These are phyloP conservation scores for Adiantum capillusveneris DNA, from an alignment of 75 land plant species.

Conservation along the genomic window DNA sequence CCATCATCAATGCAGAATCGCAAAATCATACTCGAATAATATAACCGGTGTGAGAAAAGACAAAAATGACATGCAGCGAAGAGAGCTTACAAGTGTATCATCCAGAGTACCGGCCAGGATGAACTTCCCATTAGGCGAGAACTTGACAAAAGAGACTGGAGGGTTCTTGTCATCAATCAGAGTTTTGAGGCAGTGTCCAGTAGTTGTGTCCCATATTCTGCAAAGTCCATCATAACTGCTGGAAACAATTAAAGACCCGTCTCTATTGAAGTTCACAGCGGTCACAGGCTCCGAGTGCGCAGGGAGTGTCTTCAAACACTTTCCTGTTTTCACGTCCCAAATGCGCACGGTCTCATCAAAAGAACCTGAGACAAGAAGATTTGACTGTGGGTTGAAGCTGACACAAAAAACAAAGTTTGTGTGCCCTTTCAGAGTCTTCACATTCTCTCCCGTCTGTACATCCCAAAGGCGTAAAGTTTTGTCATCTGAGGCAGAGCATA, in stretches of 20 bases:
- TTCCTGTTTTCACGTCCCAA: slow-evolving; percentile 91
- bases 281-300: slow-evolving; percentile 94
- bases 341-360: slow-evolving; percentile 85
- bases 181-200: slow-evolving; percentile 81
- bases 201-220: slow-evolving; percentile 78
- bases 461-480: slow-evolving; percentile 81
- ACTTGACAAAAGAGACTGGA: slow-evolving; percentile 83
- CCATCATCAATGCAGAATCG: too few species aligned
- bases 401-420: slow-evolving; percentile 88
- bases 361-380: slow-evolving; percentile 70
- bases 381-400: slow-evolving; percentile 79
- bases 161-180: slow-evolving; percentile 84
- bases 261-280: slow-evolving; percentile 66
- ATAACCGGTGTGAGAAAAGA: not conserved
- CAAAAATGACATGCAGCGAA: not conserved
- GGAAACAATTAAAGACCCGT: slow-evolving; percentile 80
- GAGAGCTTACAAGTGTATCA: slow-evolving; percentile 59
- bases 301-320: slow-evolving; percentile 60
- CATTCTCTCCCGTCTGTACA: slow-evolving; percentile 36
- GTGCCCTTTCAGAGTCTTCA: slow-evolving; percentile 79
- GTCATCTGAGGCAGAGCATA: slow-evolving; percentile 87
- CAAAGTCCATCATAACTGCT: slow-evolving; percentile 85
- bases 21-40: not conserved
- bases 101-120: slow-evolving; percentile 81
- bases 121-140: slow-evolving; percentile 94